A percentile compares a stretch with the other conserved stretches of the same genome.
Evolutionary conservation across 148 eudicot species (phyloP).

Genomic region (Persicaria maculosa): DNA sequence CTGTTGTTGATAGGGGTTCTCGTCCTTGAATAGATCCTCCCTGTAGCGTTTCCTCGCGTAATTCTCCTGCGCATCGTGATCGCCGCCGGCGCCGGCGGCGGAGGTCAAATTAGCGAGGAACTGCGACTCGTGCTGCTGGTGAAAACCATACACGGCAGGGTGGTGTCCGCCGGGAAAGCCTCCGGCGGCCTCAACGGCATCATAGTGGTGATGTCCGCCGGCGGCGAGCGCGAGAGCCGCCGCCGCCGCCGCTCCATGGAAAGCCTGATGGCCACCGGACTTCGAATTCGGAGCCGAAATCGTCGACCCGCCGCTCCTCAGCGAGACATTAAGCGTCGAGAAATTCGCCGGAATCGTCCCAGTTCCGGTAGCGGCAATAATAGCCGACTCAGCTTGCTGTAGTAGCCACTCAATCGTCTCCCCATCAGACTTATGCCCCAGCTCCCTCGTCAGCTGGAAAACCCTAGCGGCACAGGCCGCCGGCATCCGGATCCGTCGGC

Average conservation of each 20-base stretch:
- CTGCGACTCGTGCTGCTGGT: conserved; percentile 27
- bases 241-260: conserved; percentile 18
- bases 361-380: conserved; percentile 49
- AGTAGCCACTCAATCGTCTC: conserved; percentile 57
- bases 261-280: conserved; percentile 37
- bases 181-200: conserved; percentile 24
- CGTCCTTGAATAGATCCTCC: conserved; percentile 57
- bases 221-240: conserved; percentile 16
- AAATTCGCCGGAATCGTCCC: conserved; percentile 57
- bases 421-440: conserved; percentile 52
- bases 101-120: conserved; percentile 19
- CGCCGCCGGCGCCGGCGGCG: conserved; percentile 6
- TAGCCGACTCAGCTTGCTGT: conserved; percentile 57
- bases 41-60: conserved; percentile 37
- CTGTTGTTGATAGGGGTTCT: neutral
- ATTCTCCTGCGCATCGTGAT: conserved; percentile 23
- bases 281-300: conserved; percentile 43
- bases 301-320: conserved; percentile 33
- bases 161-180: conserved; percentile 26
- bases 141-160: conserved; percentile 42
- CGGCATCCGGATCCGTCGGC: conserved; percentile 58
- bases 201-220: conserved; percentile 16
- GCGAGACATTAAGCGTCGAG: conserved; percentile 42
- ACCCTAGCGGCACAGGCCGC: conserved; percentile 63
- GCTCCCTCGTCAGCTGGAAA: conserved; percentile 41